phyloP scores from a whole-genome alignment of 257 asterid species.

The Capsicum rhomboideum region DNA sequence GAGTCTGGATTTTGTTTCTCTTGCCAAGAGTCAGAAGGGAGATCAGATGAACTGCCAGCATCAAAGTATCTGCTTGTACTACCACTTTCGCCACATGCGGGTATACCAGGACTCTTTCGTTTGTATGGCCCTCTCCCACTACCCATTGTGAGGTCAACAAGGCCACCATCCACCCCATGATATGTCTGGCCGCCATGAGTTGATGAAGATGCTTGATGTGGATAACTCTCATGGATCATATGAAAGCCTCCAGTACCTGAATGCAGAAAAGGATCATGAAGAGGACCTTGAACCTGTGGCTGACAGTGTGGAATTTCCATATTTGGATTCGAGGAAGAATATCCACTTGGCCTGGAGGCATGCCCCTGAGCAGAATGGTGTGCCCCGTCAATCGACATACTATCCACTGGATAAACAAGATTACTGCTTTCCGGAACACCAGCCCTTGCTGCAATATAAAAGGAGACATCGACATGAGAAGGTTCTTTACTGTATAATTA shows the following conservation, averaged over 20 bases:
- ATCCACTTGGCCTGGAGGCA: constrained; percentile 38
- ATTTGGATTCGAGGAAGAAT: constrained; percentile 31
- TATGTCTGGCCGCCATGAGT: constrained; percentile 35
- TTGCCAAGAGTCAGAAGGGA: constrained; percentile 36
- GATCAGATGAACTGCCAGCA: constrained; percentile 66
- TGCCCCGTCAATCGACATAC: constrained; percentile 31
- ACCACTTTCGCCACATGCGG: constrained; percentile 50
- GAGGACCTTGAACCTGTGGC: constrained; percentile 37
- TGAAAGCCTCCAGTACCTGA: constrained; percentile 36
- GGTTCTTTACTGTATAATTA: neutral
- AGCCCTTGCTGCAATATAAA: constrained; percentile 20
- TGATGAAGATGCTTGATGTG: constrained; percentile 52
- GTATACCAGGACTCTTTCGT: constrained; percentile 57
- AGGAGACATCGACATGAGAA: neutral
- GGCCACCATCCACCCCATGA: constrained; percentile 41
- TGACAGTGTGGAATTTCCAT: constrained; percentile 45
- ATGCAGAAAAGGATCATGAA: constrained; percentile 38
- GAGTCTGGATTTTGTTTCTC: constrained; percentile 53
- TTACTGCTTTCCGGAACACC: constrained; percentile 39
- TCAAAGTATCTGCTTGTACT: constrained; percentile 55
- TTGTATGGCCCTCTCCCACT: constrained; percentile 54
- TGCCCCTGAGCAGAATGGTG: constrained; percentile 49
- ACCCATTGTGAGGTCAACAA: constrained; percentile 35
- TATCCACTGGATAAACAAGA: constrained; percentile 36
- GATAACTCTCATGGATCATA: constrained; percentile 38